A percentile compares a stretch with the other conserved stretches of the same genome.
phyloP scores from a whole-genome alignment of 2,329 filamentous ascomycete genomes.

The Pestalotiopsis sp. region DNA sequence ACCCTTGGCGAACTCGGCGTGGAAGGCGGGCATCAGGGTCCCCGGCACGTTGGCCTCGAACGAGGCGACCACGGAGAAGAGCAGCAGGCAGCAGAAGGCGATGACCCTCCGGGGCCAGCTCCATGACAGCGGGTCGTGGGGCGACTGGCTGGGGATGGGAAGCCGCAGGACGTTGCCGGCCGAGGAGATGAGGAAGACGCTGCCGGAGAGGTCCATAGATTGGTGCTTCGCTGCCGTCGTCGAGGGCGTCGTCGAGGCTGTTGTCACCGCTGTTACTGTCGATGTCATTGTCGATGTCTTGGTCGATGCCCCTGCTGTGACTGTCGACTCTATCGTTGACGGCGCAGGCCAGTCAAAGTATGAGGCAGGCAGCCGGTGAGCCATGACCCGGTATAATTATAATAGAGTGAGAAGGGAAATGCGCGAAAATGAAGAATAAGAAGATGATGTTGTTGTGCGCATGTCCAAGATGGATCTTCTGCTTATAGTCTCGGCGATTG shows the following conservation, averaged over 20 bases:
- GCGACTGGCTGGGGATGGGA: slow-evolving; percentile 34
- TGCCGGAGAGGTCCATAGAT: slow-evolving; percentile 22
- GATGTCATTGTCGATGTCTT: too few species aligned
- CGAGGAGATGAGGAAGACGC: slow-evolving; percentile 34
- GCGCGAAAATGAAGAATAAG: neutral
- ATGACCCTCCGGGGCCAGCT: slow-evolving; percentile 19
- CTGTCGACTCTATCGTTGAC: neutral
- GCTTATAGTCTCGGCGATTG: neutral
- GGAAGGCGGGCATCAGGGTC: neutral
- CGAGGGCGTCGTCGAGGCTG: neutral
- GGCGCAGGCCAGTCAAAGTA: neutral
- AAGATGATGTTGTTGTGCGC: neutral
- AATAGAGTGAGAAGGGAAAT: neutral
- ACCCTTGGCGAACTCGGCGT: neutral
- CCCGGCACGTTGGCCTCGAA: neutral
- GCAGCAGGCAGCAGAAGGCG: slow-evolving; percentile 13
- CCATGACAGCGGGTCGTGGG: slow-evolving; percentile 33
- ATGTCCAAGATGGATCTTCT: neutral
- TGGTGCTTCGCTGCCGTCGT: neutral
- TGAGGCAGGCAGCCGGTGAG: neutral
- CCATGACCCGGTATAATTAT: neutral
- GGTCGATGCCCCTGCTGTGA: too few species aligned
- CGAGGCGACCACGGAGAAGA: slow-evolving; percentile 1
- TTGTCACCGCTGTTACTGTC: too few species aligned
- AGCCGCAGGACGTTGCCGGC: slow-evolving; percentile 32